Evolutionary conservation across 1,284 basidiomycete species (phyloP).

Genomic region (Phellopilus nigrolimitatus): DNA sequence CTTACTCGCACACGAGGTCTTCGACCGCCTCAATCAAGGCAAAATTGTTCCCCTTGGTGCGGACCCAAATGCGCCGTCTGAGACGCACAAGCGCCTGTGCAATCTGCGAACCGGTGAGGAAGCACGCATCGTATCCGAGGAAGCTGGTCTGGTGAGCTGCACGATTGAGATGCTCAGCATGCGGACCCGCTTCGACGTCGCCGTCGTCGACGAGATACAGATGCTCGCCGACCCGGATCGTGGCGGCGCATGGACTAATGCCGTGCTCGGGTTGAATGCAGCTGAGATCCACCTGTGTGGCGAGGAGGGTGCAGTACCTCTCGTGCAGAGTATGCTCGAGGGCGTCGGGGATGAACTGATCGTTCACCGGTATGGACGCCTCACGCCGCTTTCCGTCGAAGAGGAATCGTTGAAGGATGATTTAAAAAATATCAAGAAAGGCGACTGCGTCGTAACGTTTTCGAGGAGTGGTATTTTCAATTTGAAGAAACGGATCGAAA

Average conservation of each 20-base stretch:
- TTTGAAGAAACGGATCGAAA: conserved; percentile 73
- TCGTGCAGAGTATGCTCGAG: conserved; percentile 66
- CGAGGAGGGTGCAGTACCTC: conserved; percentile 84
- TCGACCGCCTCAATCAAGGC: conserved; percentile 86
- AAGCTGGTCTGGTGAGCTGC: conserved; percentile 66
- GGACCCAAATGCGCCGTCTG: conserved; percentile 27
- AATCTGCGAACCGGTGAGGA: conserved; percentile 96
- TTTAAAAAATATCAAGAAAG: conserved; percentile 61
- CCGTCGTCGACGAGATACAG: conserved; percentile 97
- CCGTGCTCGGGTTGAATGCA: conserved; percentile 76
- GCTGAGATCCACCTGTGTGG: conserved; percentile 93
- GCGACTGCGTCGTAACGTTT: conserved; percentile 93
- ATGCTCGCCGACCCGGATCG: conserved; percentile 83
- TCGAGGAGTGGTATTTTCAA: conserved; percentile 74
- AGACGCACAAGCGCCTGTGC: conserved; percentile 59
- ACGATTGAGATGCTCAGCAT: conserved; percentile 92
- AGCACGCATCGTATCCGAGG: conserved; percentile 59
- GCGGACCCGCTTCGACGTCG: conserved; percentile 62
- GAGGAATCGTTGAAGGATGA: conserved; percentile 63
- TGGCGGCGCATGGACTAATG: conserved; percentile 82
- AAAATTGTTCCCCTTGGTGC: conserved; percentile 68
- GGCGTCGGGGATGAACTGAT: conserved; percentile 82
- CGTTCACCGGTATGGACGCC: conserved; percentile 80
- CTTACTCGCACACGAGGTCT: conserved; percentile 93
- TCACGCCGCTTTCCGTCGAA: conserved; percentile 80